A percentile compares a stretch with the other conserved stretches of the same genome.
phyloP scores from a whole-genome alignment of 2,329 filamentous ascomycete species.

The Paecilomyces variotii region DNA sequence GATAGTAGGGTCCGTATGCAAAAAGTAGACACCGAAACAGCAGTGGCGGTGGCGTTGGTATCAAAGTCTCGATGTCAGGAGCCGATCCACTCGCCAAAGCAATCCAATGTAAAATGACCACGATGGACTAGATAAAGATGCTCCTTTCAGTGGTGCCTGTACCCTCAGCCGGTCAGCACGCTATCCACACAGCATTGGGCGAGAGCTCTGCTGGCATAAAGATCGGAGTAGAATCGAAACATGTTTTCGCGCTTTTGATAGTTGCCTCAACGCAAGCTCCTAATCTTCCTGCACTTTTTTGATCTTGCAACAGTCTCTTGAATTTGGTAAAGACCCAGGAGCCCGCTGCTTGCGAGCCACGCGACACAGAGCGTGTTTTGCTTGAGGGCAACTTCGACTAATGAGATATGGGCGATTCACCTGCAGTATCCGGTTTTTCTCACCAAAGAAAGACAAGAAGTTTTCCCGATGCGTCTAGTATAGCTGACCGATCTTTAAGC shows the following conservation, averaged over 20 bases:
- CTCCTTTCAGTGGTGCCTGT: neutral
- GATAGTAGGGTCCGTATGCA: neutral
- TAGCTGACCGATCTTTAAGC: neutral
- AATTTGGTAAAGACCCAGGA: neutral
- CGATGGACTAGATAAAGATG: neutral
- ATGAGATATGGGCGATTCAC: neutral
- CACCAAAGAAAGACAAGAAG: neutral
- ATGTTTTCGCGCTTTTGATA: neutral
- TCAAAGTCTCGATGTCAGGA: neutral
- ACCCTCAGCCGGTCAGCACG: neutral
- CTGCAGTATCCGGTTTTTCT: neutral
- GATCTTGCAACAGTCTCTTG: neutral
- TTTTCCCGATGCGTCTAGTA: neutral
- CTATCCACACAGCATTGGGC: neutral
- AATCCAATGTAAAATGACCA: neutral
- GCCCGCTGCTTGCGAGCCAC: neutral
- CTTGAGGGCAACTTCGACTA: neutral
- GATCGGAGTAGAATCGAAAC: neutral
- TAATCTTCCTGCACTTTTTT: neutral
- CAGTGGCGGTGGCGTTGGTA: neutral
- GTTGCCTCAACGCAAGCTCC: neutral
- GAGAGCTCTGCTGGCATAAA: neutral
- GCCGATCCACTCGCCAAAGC: neutral
- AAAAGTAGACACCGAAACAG: neutral
- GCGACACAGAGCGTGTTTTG: neutral